Evolutionary conservation across 1,139 yeast genomes (phyloP).

Genomic region (Candida mesenterica): DNA sequence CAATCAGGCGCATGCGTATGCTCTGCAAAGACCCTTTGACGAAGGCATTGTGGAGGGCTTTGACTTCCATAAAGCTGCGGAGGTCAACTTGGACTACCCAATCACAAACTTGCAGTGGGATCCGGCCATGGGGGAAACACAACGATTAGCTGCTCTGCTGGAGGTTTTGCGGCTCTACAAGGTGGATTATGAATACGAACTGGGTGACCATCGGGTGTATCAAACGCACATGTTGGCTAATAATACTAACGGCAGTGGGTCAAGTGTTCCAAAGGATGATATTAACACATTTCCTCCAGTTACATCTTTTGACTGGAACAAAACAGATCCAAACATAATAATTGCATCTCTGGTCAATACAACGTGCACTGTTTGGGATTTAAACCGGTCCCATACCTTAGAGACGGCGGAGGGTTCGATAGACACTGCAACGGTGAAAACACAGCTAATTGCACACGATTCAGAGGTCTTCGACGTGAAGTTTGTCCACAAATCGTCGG

Average conservation of each 20-base stretch:
- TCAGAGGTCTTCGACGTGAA: conserved; percentile 92
- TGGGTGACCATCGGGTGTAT: conserved; percentile 30
- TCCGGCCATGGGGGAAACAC: conserved; percentile 41
- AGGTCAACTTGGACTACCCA: conserved; percentile 59
- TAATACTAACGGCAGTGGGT: conserved; percentile 24
- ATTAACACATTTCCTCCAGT: conserved; percentile 70
- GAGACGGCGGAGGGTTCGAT: conserved; percentile 21
- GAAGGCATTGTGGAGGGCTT: conserved; percentile 33
- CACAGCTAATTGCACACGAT: conserved; percentile 95
- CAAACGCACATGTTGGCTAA: conserved; percentile 46
- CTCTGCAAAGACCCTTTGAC: conserved; percentile 2
- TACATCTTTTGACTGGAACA: conserved; percentile 93
- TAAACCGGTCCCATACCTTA: conserved; percentile 36
- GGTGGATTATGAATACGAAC: conserved; percentile 30
- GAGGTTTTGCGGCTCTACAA: conserved; percentile 72
- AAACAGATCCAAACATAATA: conserved; percentile 62
- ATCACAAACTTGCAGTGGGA: conserved; percentile 74
- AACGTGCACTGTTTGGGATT: conserved; percentile 96
- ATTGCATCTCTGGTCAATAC: conserved; percentile 92
- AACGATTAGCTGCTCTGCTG: conserved; percentile 63
- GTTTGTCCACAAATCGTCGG: conserved; percentile 71
- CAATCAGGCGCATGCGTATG: too few species aligned
- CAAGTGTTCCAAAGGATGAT: conserved; percentile 21
- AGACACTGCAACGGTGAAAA: conserved; percentile 70
- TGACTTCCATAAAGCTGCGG: conserved; percentile 51